Evolutionary conservation across 768 basidiomycete genomes (phyloP), one percentile per base, ranked within the genome.

Genomic region (Leucogyrophana mollusca): DNA sequence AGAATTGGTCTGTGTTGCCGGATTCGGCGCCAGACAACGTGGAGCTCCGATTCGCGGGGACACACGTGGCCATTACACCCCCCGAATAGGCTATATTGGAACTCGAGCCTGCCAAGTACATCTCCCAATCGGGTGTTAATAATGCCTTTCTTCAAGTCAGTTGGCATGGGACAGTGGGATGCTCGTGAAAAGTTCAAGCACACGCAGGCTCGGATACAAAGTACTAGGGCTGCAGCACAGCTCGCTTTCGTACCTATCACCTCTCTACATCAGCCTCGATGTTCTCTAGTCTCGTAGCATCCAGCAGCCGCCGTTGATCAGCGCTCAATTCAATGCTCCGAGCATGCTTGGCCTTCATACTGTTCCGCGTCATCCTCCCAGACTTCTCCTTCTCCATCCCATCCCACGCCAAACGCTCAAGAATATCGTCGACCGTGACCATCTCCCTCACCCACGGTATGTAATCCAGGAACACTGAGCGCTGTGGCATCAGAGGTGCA

Each of bases 381-480:
- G 50, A 40, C 34, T 69, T 51, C 45, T 52, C 47, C 59, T 41
- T 33, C 43, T 44, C 56, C 47, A 39, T 47, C 49, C 45, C 64
- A 50, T 73, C 82, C 56, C 71, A 54, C 54, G 47, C 64, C 23
- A 33, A 49, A 14, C 50, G 50, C 30, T 63, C 61, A 18, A 54
- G 53, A 34, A 37, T 45, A 50, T 92, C 90, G 52, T 95, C 92
- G 30, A 67, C 74, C 21, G 47, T 64, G 33, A 87, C 80, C 61
- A 94, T 86, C 49, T 68, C 57, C 48, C 83, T 72, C 40, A 91
- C 68, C 65, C 75, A 78, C 24, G 91, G 85, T 54, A 79, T 67
- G 65, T 90, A 87, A 39, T 94, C 88, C 58, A 84, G 61, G 56
- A 78, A 74, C 48, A 86, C 64, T 32, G 68, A 66, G 16, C 58